Evolutionary conservation across 2,329 filamentous ascomycete species (phyloP).

Genomic region (Aspergillus neoniger): DNA sequence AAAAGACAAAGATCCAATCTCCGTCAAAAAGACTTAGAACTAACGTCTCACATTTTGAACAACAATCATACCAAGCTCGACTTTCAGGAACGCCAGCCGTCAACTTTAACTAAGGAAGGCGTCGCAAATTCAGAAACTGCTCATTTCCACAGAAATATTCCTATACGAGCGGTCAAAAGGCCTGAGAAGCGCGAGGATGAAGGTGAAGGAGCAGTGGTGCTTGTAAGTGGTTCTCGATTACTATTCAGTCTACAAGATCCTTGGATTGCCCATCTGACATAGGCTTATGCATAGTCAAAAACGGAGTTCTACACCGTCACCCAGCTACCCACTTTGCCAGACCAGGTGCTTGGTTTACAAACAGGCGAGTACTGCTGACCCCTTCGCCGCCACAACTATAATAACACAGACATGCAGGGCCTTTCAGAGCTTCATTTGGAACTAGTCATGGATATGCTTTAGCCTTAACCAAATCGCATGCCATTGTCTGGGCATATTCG

Average conservation of each 20-base stretch:
- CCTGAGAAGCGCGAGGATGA: conserved; percentile 34
- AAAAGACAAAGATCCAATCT: conserved; percentile 51
- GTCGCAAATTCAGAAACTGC: conserved; percentile 20
- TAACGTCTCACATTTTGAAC: conserved; percentile 22
- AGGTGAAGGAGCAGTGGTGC: conserved; percentile 36
- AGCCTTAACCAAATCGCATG: conserved; percentile 76
- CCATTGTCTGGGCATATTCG: conserved; percentile 88
- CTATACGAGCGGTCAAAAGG: conserved; percentile 42
- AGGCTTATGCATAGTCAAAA: conserved; percentile 61
- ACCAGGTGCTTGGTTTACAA: conserved; percentile 68
- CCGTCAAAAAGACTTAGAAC: conserved; percentile 38
- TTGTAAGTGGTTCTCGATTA: conserved; percentile 32
- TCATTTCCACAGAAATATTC: conserved; percentile 33
- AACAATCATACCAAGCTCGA: conserved; percentile 23
- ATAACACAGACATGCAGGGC: conserved; percentile 48
- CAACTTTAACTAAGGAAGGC: conserved; percentile 16
- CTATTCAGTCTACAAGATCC: neutral
- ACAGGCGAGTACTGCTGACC: conserved; percentile 56
- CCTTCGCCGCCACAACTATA: neutral
- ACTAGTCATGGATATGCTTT: conserved; percentile 72
- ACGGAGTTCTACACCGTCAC: conserved; percentile 83
- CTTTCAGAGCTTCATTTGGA: conserved; percentile 66
- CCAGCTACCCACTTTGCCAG: conserved; percentile 79
- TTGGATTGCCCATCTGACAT: conserved; percentile 13
- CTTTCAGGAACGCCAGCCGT: conserved; percentile 18